These are phyloP conservation scores for Annulohypoxylon moriforme DNA, from an alignment of 495 filamentous ascomycete genomes.

Conservation along the genomic window DNA sequence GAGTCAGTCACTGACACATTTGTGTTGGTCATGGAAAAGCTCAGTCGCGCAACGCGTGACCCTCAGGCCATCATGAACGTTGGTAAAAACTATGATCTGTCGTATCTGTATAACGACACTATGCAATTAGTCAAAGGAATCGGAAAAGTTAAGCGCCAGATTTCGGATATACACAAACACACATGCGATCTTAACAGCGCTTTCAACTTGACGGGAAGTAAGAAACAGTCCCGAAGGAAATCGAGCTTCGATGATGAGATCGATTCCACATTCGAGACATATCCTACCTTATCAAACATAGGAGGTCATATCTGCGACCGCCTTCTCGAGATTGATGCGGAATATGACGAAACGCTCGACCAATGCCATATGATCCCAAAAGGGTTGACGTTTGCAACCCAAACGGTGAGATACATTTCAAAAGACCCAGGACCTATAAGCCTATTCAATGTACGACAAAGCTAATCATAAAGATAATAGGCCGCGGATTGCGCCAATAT, in stretches of 20 bases:
- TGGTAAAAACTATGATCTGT: not conserved
- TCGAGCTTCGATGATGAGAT: not conserved
- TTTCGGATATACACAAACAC: slow-evolving; percentile 20
- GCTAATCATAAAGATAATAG: slow-evolving; percentile 1
- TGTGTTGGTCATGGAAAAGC: not conserved
- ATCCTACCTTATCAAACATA: not conserved
- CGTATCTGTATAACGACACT: not conserved
- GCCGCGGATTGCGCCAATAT: slow-evolving; percentile 20
- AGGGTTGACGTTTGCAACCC: slow-evolving; percentile 6
- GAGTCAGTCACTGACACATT: not conserved
- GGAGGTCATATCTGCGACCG: slow-evolving; percentile 14
- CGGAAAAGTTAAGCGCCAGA: slow-evolving; percentile 16
- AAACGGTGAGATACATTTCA: slow-evolving; percentile 7
- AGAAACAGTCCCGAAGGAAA: not conserved
- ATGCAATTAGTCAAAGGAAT: slow-evolving; percentile 20
- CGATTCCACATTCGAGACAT: not conserved
- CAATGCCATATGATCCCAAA: slow-evolving; percentile 25
- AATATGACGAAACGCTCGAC: slow-evolving; percentile 35
- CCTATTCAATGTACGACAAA: not conserved
- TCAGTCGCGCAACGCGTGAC: not conserved
- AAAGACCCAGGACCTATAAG: not conserved
- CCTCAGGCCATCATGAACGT: not conserved
- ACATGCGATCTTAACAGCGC: slow-evolving; percentile 6
- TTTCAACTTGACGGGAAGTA: not conserved
- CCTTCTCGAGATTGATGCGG: slow-evolving; percentile 9